Evolutionary conservation across 83 land plant species (phyloP).

Genomic region (Isoetes engelmannii): DNA sequence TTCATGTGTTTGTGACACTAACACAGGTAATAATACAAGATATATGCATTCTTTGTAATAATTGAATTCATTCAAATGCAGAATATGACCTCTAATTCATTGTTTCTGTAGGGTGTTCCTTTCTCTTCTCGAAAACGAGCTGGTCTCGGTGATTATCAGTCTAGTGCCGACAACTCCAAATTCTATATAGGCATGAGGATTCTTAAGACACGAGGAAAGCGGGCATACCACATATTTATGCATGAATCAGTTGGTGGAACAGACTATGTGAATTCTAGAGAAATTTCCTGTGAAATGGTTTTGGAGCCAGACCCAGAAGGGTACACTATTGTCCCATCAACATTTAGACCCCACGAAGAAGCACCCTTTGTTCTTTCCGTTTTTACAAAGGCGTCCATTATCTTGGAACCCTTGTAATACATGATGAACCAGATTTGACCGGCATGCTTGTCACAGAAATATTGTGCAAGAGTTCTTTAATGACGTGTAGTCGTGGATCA

Average conservation of each 20-base stretch:
- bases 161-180: conserved; percentile 76
- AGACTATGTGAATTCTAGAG: conserved; percentile 96
- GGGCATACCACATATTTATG: conserved; percentile 87
- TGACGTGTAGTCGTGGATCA: no score
- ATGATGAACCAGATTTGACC: neutral
- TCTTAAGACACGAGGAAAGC: conserved; percentile 85
- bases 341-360: conserved; percentile 89
- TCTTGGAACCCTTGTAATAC: conserved; percentile 66
- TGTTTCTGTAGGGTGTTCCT: conserved; percentile 60
- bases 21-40: conserved; percentile 59
- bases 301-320: conserved; percentile 98
- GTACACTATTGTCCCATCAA: conserved; percentile 96
- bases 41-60: neutral
- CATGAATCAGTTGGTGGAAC: conserved; percentile 96
- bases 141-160: conserved; percentile 79
- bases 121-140: conserved; percentile 64
- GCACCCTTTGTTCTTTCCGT: conserved; percentile 97
- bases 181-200: conserved; percentile 96
- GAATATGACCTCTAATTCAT: neutral
- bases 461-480: no score
- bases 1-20: conserved; percentile 93
- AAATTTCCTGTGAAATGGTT: conserved; percentile 96
- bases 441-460: no score
- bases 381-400: conserved; percentile 88
- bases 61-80: no score